Conservation (phyloP, 2,329 filamentous ascomycete species). For the Fusarium oligoseptatum region DNA sequence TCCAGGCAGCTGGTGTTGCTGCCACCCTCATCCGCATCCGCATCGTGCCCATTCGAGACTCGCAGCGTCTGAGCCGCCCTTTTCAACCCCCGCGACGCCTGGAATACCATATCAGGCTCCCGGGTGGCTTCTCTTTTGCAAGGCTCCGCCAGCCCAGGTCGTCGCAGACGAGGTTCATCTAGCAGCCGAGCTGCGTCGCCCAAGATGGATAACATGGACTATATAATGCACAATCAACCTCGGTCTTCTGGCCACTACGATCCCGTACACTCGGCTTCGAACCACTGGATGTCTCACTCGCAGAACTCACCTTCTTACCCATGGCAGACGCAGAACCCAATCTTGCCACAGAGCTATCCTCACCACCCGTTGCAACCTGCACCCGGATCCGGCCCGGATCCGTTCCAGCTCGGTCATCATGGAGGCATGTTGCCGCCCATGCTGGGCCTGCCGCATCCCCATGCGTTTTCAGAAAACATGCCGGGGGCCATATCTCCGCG, state of each 20-base stretch:
- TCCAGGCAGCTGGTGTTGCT: constrained; percentile 27
- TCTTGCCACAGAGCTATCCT: constrained; percentile 37
- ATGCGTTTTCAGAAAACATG: constrained; percentile 30
- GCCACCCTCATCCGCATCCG: constrained; percentile 6
- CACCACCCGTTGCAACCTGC: constrained; percentile 34
- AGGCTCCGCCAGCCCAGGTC: not conserved
- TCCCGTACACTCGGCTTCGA: constrained; percentile 45
- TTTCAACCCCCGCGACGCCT: constrained; percentile 9
- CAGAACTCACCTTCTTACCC: constrained; percentile 38
- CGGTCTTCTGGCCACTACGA: constrained; percentile 44
- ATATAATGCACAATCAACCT: constrained; percentile 40
- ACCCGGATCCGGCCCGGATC: constrained; percentile 33
- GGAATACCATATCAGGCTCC: constrained; percentile 10
- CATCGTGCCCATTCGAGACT: constrained; percentile 24
- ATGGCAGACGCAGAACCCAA: constrained; percentile 40
- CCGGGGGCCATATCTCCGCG: constrained; percentile 28
- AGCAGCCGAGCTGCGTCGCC: constrained; percentile 15
- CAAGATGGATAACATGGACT: constrained; percentile 48
- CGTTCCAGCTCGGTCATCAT: constrained; percentile 35
- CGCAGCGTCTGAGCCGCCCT: constrained; percentile 10
- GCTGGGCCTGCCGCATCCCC: constrained; percentile 31
- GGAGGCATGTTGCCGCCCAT: constrained; percentile 43
- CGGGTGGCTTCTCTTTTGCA: not conserved
- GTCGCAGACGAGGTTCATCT: constrained; percentile 7
- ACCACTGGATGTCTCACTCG: constrained; percentile 43